Conservation (phyloP, 441 rosid species). For the Gossypium trilobum region DNA sequence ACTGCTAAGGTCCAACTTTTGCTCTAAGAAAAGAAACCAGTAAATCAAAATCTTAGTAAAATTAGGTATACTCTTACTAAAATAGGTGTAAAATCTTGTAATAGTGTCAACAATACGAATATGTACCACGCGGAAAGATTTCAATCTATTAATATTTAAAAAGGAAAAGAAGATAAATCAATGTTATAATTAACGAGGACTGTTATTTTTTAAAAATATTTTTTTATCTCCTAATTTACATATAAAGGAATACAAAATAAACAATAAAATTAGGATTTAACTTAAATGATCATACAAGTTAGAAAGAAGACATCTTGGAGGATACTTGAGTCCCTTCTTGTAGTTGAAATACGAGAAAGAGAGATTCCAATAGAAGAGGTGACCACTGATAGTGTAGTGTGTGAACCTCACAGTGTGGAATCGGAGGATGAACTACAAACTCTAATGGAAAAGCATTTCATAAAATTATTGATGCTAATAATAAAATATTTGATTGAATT, state of each 20-base stretch:
- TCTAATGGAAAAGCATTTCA: not conserved
- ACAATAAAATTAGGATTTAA: not conserved
- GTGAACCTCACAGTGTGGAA: not conserved
- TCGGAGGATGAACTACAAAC: not conserved
- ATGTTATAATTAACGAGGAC: not conserved
- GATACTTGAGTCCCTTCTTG: not conserved
- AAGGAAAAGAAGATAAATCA: not conserved
- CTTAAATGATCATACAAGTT: not conserved
- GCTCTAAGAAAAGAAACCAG: not conserved
- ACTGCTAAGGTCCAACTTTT: not conserved
- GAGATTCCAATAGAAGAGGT: not conserved
- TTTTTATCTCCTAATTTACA: not conserved
- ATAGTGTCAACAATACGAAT: not conserved
- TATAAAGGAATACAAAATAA: not conserved
- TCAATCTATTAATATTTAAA: not conserved
- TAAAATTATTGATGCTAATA: not conserved
- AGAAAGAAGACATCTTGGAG: not conserved
- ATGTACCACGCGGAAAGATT: not conserved
- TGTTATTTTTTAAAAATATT: not conserved
- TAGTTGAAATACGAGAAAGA: not conserved
- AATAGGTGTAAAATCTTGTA: not conserved
- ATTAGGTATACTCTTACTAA: not conserved
- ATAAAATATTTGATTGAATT: not conserved
- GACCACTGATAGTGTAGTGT: not conserved
- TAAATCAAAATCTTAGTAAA: not conserved